These are phyloP conservation scores for Canavalia gladiata DNA, from an alignment of 306 rosid genomes.

Conservation along the genomic window DNA sequence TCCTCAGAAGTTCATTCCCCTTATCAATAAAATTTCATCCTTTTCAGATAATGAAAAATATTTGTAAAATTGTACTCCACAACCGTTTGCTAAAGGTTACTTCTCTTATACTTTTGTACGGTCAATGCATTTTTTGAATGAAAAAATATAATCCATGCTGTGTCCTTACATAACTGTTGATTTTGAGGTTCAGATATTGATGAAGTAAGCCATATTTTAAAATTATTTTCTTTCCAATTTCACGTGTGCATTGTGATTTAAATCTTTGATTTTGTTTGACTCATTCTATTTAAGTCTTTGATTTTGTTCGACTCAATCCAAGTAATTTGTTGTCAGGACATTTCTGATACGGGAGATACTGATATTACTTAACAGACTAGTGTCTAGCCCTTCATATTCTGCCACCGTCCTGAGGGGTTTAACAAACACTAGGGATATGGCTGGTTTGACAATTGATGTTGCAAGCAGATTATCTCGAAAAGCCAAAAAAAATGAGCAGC, in stretches of 20 bases:
- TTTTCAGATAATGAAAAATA: not conserved
- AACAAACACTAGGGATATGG: constrained; percentile 75
- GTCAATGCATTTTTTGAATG: constrained; percentile 21
- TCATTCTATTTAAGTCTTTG: constrained; percentile 30
- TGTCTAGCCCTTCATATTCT: constrained; percentile 73
- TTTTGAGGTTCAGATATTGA: constrained; percentile 13
- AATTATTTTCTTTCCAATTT: constrained; percentile 12
- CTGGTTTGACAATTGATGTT: constrained; percentile 71
- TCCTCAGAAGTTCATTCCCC: constrained; percentile 1
- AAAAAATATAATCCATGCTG: not conserved
- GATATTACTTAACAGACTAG: constrained; percentile 86
- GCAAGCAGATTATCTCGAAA: constrained; percentile 73
- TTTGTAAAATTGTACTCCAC: not conserved
- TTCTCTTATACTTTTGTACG: not conserved
- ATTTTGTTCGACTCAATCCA: constrained; percentile 30
- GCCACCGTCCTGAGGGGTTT: constrained; percentile 61
- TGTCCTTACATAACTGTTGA: not conserved
- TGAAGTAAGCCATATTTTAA: not conserved
- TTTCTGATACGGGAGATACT: constrained; percentile 86
- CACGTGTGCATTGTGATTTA: constrained; percentile 7
- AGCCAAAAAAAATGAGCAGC: constrained; percentile 44
- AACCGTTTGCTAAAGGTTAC: not conserved
- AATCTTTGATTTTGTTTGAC: constrained; percentile 18
- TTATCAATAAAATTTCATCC: not conserved
- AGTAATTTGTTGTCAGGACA: constrained; percentile 64